Base-by-base conservation (phyloP, 495 filamentous ascomycete species). In the Pyrenula massariospora region DNA sequence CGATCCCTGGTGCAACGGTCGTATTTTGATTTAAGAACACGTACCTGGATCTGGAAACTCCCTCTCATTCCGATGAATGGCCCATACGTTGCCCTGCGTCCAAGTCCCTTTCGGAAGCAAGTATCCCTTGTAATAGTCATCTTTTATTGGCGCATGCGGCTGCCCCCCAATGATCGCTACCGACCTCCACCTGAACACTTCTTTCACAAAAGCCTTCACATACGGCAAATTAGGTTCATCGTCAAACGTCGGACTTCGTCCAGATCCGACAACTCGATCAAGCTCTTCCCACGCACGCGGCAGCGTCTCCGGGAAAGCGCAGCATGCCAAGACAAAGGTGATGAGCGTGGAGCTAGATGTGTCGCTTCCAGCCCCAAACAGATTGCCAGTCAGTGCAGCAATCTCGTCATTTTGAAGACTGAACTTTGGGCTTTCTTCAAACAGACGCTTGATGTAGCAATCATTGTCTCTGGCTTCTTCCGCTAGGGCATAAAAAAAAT, bases 81-180 rank as follows among this genome's bases (percentile, higher is more conserved):
- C 57, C 76, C 77, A 80, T 48, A 74, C 71, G 52, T 78, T 78
- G 12, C 70, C 63, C 22, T 80, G 53, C 0, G 80, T 60, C 1
- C 65, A 65, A 2, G 78, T 64, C 21, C 70, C 67, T 57, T 74
- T 75, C 3, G 81, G 79, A 50, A 83, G 78, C 3, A 70, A 64
- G 59, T 73, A 79, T 11, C 77, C 80, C 1, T 72, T 58, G 49
- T 73, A 77, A 12, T 71, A 64, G 58, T 84, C 79, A 54, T 83
- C 82, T n/a, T 76, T 65, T 3, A 70, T 66, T 1, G 74, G 68
- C 2, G 68, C 68, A 60, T 88, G 84, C 0, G 84, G 79, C 24
- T 85, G 65, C 1, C 65, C 68, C 55, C 73, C 67, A 0, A 79
- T 71, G 0, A 57, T 58, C 0, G 70, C 71, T 11, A 76, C 67